Conservation (phyloP, 2,329 filamentous ascomycete species). For the Alternaria viburni region DNA sequence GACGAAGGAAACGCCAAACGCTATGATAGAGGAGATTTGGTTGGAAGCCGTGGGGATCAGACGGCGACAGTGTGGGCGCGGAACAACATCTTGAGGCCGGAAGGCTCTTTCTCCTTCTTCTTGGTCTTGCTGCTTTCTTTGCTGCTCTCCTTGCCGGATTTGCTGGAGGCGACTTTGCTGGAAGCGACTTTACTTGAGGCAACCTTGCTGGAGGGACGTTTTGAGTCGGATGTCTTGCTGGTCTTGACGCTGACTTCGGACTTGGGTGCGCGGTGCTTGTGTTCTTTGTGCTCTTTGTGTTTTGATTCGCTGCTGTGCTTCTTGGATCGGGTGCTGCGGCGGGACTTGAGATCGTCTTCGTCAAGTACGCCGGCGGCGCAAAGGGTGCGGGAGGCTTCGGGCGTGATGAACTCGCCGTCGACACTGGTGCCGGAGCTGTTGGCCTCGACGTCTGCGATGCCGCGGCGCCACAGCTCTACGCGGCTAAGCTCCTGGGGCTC, state of each 20-base stretch:
- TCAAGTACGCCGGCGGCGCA: slow-evolving; percentile 55
- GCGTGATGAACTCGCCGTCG: slow-evolving; percentile 70
- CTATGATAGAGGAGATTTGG: slow-evolving; percentile 12
- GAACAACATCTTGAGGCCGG: slow-evolving; percentile 53
- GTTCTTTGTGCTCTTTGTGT: slow-evolving; percentile 38
- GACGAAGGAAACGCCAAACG: slow-evolving; percentile 15
- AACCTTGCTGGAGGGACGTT: slow-evolving; percentile 4
- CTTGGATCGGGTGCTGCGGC: slow-evolving; percentile 32
- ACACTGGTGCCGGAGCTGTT: slow-evolving; percentile 64
- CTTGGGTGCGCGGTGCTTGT: slow-evolving; percentile 29
- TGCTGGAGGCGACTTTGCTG: slow-evolving; percentile 2
- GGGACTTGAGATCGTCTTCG: slow-evolving; percentile 55
- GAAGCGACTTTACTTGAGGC: slow-evolving; percentile 3
- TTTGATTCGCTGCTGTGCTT: slow-evolving; percentile 29
- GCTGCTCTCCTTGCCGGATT: slow-evolving; percentile 27
- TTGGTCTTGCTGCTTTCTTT: slow-evolving; percentile 26
- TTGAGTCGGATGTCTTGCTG: slow-evolving; percentile 18
- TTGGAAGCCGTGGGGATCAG: slow-evolving; percentile 1
- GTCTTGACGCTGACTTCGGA: slow-evolving; percentile 36
- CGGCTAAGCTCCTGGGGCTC: slow-evolving; percentile 62
- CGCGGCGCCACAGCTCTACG: slow-evolving; percentile 69
- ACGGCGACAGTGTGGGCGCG: slow-evolving; percentile 35
- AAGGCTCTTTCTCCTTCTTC: slow-evolving; percentile 52
- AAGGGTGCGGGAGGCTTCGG: slow-evolving; percentile 56
- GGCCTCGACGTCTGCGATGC: slow-evolving; percentile 65